Evolutionary conservation across 2,329 filamentous ascomycete genomes (phyloP), one percentile per base, ranked within the genome.

Genomic region (Knufia petricola): DNA sequence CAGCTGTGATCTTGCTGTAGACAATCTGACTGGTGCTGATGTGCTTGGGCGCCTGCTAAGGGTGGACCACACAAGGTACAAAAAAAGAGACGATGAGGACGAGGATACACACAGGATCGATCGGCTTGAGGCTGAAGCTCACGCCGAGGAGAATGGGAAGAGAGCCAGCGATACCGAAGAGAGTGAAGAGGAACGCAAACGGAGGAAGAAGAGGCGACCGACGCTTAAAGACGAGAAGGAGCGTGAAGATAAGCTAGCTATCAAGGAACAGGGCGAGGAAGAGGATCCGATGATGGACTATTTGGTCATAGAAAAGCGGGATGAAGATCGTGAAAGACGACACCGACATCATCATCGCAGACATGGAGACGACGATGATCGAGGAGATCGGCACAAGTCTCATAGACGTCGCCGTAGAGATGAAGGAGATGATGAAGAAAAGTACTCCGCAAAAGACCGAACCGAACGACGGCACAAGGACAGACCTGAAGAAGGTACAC

Each of bases 211-310:
- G 63, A 67, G 50, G 62, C 61, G 50, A 65, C 59, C 63, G 46
- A 66, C 85, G 70, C 66, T 95, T 9, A 84, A 80, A 52, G 89
- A 95, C 62, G 89, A 96, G 68, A 71, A 73, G 48, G 89, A 96
- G 63, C 68, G 96, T 43, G 79, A 79, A 44, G 75, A 80, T 38
- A 65, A 96, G 49, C 79, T 94, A 46, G 71, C 77, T 26, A 53
- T 53, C 40, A 54, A 52, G 48, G 54, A 59, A 47, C 82, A 90
- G 13, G 84, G 94, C 55, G 92, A 96, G 56, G 44, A 47, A 6
- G 90, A 96, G 52, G 92, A 98, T 64, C 92, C 92, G 0, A 98
- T 98, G 92, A 95, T 95, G 67, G 81, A 79, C 31, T 95, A 86
- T 59, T 64, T 96, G 55, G 81, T 95, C 45, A 79, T 90, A 55